These are phyloP conservation scores for Microsporum ferrugineum DNA, from an alignment of 2,329 filamentous ascomycete genomes.

Conservation along the genomic window DNA sequence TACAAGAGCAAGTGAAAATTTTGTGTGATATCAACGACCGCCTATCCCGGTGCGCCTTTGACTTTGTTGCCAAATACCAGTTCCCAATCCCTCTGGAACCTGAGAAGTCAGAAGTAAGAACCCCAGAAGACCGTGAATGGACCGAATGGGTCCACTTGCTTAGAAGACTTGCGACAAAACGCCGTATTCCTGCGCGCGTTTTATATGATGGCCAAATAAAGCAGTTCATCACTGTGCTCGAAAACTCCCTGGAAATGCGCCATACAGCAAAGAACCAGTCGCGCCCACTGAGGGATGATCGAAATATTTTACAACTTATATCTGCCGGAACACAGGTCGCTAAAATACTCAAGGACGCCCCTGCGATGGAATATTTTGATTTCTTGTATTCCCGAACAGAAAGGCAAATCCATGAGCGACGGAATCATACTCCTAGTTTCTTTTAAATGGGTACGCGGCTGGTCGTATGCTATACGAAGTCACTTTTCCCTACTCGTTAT, in stretches of 20 bases:
- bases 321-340: slow-evolving; percentile 79
- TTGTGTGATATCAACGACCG: slow-evolving; percentile 72
- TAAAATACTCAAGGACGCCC: slow-evolving; percentile 73
- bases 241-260: slow-evolving; percentile 80
- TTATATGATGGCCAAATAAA: slow-evolving; percentile 86
- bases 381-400: slow-evolving; percentile 73
- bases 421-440: slow-evolving; percentile 29
- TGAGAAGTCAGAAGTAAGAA: slow-evolving; percentile 66
- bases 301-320: slow-evolving; percentile 77
- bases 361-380: slow-evolving; percentile 73
- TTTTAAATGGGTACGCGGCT: background rate
- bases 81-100: slow-evolving; percentile 76
- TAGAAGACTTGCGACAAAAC: slow-evolving; percentile 74
- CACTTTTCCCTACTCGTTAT: background rate
- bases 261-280: slow-evolving; percentile 76
- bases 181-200: slow-evolving; percentile 70
- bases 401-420: slow-evolving; percentile 60
- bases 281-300: slow-evolving; percentile 73
- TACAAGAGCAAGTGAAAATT: slow-evolving; percentile 75
- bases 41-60: slow-evolving; percentile 73
- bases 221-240: slow-evolving; percentile 75
- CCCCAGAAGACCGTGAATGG: slow-evolving; percentile 71
- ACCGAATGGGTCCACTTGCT: slow-evolving; percentile 85
- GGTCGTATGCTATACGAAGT: slow-evolving; percentile 3
- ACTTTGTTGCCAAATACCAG: slow-evolving; percentile 84